Evolutionary conservation across 257 asterid genomes (phyloP).

Genomic region (Nicotiana tomentosiformis): DNA sequence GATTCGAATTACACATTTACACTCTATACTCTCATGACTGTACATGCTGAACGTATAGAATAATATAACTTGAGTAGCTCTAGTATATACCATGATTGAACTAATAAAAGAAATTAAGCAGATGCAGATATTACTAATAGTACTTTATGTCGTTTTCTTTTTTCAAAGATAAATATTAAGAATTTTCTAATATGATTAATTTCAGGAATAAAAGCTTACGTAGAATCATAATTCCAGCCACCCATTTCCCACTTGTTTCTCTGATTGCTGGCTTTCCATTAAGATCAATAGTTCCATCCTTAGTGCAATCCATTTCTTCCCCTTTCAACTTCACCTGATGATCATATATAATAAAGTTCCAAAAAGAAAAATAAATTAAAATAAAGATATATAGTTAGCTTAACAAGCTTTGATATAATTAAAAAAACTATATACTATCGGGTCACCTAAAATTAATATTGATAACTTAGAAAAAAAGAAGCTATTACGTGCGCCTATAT

Average conservation of each 20-base stretch:
- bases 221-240: slow-evolving; percentile 65
- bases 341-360: no score
- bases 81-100: no score
- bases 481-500: no score
- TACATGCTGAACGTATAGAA: no score
- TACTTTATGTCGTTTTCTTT: background rate
- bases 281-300: slow-evolving; percentile 76
- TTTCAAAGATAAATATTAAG: no score
- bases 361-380: no score
- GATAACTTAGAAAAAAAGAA: background rate
- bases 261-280: slow-evolving; percentile 62
- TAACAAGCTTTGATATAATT: no score
- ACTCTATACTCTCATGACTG: no score
- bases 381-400: no score
- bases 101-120: slow-evolving; percentile 11
- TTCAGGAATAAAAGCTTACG: slow-evolving; percentile 32
- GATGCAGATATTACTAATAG: slow-evolving; percentile 12
- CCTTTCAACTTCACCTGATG: slow-evolving; percentile 36
- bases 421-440: background rate
- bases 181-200: background rate
- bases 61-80: no score
- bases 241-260: slow-evolving; percentile 55
- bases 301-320: slow-evolving; percentile 37
- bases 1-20: no score
- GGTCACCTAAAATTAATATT: background rate